Percentiles rank a stretch among this genome's conserved stretches.
Conservation (phyloP, 2,329 filamentous ascomycete species). For the Geosmithia flava region DNA sequence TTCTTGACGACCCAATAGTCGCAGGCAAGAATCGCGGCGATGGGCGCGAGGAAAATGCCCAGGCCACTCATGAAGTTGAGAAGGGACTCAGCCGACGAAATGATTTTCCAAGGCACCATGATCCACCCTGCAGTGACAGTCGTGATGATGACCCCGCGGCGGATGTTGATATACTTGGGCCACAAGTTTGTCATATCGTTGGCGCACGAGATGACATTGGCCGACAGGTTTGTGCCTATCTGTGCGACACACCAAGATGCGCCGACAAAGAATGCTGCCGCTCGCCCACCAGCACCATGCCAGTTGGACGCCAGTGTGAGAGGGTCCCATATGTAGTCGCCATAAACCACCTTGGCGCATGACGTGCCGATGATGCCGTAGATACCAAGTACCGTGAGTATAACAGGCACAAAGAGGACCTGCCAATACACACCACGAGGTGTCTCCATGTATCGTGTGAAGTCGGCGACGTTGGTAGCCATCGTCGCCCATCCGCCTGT, state of each 20-base stretch:
- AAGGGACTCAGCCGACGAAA: constrained; percentile 11
- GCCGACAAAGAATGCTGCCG: constrained; percentile 32
- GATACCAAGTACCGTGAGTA: constrained; percentile 16
- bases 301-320: constrained; percentile 31
- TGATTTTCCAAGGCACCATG: constrained; percentile 3
- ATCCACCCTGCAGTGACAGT: constrained; percentile 20
- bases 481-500: background rate
- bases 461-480: background rate
- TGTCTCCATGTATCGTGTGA: background rate
- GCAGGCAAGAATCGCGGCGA: constrained; percentile 45
- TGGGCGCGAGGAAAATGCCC: constrained; percentile 49
- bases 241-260: constrained; percentile 41
- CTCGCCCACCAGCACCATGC: constrained; percentile 28
- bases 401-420: constrained; percentile 17
- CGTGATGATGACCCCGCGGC: constrained; percentile 37
- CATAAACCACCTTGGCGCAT: constrained; percentile 31
- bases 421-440: background rate
- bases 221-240: constrained; percentile 45
- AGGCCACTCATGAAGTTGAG: constrained; percentile 7
- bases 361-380: constrained; percentile 37
- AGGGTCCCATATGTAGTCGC: constrained; percentile 33
- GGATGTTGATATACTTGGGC: constrained; percentile 41
- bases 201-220: constrained; percentile 37
- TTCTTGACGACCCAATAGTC: constrained; percentile 48
- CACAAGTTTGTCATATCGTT: constrained; percentile 43